Base-by-base conservation (phyloP, 257 asterid genomes). In the Solanum piurae region DNA sequence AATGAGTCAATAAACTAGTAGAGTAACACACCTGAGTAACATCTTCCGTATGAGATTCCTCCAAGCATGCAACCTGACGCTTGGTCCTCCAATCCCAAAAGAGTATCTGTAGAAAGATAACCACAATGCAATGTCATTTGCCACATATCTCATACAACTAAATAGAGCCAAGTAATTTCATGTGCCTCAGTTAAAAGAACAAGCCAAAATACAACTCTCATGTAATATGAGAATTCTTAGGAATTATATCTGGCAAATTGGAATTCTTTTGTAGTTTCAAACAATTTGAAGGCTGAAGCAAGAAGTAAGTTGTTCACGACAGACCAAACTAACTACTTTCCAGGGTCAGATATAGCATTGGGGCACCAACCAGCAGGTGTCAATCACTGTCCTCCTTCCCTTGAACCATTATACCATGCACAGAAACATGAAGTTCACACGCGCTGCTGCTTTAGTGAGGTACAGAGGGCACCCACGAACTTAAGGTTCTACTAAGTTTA, bases 21-120 rank as follows among this genome's bases (percentile, higher is more conserved):
- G 14, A 31, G 21, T 12, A 80, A 89, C 72, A 86, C 87, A 97
- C 99, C 98, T 96, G 99, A 89, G 99, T 95, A 66, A 97, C 97
- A 91, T 97, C 99, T 37, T 96, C 99, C 89, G 89, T 94, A 89
- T 97, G 99, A 77, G 95, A 94, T 86, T 95, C 99, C 87, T 95
- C 99, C 94, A 96, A 90, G 91, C 98, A 84, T 9, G 99, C 99
- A 52, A 84, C 91, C 93, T 92, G 96, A 88, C 91, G 92, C 93
- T 87, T 92, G 87, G 94, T 96, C 89, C 99, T 95, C 95, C 98
- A 95, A 88, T 97, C 99, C 99, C 99, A 96, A 87, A 95, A 87
- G 68, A 88, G 91, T 86, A 97, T 89, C 99, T 96, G 73, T 66
- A 62, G 20, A 83, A 83, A 34, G 68, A 52, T 52, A 82, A 68